phyloP scores from a whole-genome alignment of 2,329 filamentous ascomycete species.

The Ambrosiella xylebori region DNA sequence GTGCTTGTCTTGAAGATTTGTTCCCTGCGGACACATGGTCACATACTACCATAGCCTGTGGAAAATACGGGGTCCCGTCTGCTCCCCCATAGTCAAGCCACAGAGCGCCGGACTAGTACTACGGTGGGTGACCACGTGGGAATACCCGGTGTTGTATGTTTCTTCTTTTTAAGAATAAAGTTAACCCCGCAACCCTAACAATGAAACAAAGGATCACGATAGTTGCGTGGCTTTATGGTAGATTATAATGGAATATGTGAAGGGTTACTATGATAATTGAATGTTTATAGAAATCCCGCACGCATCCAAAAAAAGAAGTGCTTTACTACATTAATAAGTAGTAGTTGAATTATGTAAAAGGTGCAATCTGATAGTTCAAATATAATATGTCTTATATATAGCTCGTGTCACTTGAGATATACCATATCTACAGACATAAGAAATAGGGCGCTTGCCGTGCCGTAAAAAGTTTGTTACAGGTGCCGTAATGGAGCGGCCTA shows the following conservation, averaged over 20 bases:
- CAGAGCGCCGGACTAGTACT: neutral
- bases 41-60: neutral
- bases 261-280: too few species aligned
- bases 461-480: neutral
- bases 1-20: neutral
- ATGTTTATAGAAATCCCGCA: too few species aligned
- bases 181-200: neutral
- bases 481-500: neutral
- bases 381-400: neutral
- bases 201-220: too few species aligned
- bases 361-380: neutral
- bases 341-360: too few species aligned
- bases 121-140: neutral
- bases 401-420: neutral
- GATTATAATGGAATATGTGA: too few species aligned
- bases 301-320: too few species aligned
- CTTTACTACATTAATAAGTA: too few species aligned
- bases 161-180: neutral
- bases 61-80: neutral
- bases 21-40: neutral
- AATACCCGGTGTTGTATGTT: neutral
- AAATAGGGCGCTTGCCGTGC: neutral
- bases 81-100: neutral
- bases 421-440: neutral
- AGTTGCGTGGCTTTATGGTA: too few species aligned